A percentile compares a stretch with the other conserved stretches of the same genome.
phyloP scores from a whole-genome alignment of 1,284 basidiomycete species.

The Ganoderma resinaceum region DNA sequence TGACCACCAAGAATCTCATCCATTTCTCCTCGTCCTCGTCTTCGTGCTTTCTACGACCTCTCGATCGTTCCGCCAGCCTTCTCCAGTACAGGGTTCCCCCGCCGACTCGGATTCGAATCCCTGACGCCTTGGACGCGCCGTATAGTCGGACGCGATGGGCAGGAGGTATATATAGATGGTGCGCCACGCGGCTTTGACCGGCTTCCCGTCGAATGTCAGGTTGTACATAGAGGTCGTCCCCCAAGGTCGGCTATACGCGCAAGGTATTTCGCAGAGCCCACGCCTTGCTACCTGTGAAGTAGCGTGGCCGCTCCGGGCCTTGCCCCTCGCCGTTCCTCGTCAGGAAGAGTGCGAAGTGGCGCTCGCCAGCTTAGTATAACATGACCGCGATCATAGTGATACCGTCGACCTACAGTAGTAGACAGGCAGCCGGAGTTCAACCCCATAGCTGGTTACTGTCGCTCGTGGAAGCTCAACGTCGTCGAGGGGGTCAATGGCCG shows the following conservation, averaged over 20 bases:
- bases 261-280: not conserved
- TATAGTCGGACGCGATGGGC: too few species aligned
- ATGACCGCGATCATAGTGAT: constrained; percentile 6
- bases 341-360: constrained; percentile 1
- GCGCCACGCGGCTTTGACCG: constrained; percentile 7
- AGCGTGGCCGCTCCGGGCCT: not conserved
- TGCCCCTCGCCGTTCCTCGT: not conserved
- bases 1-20: too few species aligned
- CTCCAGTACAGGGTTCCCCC: too few species aligned
- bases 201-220: constrained; percentile 4
- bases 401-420: constrained; percentile 2
- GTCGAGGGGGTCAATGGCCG: not conserved
- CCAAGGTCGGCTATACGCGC: not conserved
- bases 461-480: not conserved
- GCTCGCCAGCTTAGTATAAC: not conserved
- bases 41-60: too few species aligned
- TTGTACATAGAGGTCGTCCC: too few species aligned
- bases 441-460: not conserved
- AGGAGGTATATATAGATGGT: constrained; percentile 12
- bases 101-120: too few species aligned
- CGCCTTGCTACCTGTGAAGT: not conserved
- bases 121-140: too few species aligned
- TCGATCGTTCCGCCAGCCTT: too few species aligned
- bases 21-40: too few species aligned
- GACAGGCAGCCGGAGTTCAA: constrained; percentile 4